phyloP scores from a whole-genome alignment of 768 basidiomycete genomes.

The Lentinula raphanica region DNA sequence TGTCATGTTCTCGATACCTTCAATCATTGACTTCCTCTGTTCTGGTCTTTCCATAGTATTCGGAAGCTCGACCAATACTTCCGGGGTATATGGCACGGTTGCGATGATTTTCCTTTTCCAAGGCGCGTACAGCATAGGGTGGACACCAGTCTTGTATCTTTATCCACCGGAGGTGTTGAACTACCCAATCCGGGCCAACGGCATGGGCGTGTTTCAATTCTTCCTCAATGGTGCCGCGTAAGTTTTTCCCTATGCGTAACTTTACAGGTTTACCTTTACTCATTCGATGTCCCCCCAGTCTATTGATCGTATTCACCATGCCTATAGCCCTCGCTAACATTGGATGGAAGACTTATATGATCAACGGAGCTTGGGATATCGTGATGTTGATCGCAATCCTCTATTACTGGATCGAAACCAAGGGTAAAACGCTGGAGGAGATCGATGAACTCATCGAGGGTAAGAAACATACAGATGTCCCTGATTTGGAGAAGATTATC shows the following conservation, averaged over 20 bases:
- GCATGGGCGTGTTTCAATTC: conserved; percentile 16
- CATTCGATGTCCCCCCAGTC: neutral
- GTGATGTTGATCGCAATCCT: conserved; percentile 15
- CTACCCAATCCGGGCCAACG: conserved; percentile 19
- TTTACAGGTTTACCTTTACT: too few relatives aligned
- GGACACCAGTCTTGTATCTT: conserved; percentile 19
- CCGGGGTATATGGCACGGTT: conserved; percentile 18
- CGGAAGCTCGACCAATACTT: conserved; percentile 17
- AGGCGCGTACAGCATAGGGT: conserved; percentile 18
- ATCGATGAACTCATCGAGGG: conserved; percentile 19
- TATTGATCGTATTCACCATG: conserved; percentile 19
- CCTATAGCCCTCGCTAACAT: conserved; percentile 15
- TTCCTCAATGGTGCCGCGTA: conserved; percentile 18
- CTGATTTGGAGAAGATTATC: conserved; percentile 16
- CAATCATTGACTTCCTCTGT: neutral
- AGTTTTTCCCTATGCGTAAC: neutral
- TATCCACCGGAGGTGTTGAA: conserved; percentile 18
- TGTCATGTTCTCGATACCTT: neutral
- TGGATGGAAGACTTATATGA: conserved; percentile 21
- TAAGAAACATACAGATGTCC: conserved; percentile 15
- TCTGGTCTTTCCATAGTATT: conserved; percentile 4
- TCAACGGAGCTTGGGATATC: conserved; percentile 18
- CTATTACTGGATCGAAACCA: conserved; percentile 20
- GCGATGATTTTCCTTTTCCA: conserved; percentile 20
- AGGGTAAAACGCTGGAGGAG: conserved; percentile 17